Evolutionary conservation across 2,329 filamentous ascomycete species (phyloP).

Genomic region (Sporothrix brasiliensis): DNA sequence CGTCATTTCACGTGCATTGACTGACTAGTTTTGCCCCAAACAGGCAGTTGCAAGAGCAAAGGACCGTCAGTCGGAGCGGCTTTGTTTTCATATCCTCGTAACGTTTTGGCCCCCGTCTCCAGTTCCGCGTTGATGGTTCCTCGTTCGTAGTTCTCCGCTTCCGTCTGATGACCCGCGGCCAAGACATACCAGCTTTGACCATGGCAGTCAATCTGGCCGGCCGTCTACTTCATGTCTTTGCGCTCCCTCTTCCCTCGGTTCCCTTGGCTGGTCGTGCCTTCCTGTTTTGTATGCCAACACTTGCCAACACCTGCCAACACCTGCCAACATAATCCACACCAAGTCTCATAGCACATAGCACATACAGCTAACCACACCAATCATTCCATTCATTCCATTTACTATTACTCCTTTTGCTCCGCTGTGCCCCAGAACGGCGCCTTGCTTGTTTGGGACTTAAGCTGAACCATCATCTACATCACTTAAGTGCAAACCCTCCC

Average conservation of each 20-base stretch:
- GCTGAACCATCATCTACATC: too few relatives aligned
- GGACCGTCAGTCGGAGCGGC: background rate
- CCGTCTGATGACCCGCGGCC: background rate
- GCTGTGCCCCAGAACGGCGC: background rate
- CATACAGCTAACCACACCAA: too few relatives aligned
- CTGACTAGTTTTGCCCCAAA: conserved; percentile 1
- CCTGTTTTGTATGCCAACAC: background rate
- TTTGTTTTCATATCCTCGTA: background rate
- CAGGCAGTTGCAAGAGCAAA: background rate
- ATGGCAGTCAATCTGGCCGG: conserved; percentile 11
- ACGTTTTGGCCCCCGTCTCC: too few relatives aligned
- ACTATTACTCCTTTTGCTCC: background rate
- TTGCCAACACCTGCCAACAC: too few relatives aligned
- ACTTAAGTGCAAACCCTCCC: background rate
- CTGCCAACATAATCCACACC: background rate
- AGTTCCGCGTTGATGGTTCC: background rate
- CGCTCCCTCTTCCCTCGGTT: conserved; percentile 20
- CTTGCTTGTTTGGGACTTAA: background rate
- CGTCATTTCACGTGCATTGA: conserved; percentile 9
- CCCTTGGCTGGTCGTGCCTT: background rate
- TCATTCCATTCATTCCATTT: too few relatives aligned
- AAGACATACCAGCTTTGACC: background rate
- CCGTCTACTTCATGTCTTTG: conserved; percentile 34
- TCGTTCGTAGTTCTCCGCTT: background rate
- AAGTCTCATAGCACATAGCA: background rate